These are phyloP conservation scores for Pseudocercospora vitis DNA, from an alignment of 2,329 filamentous ascomycete species.

Conservation along the genomic window DNA sequence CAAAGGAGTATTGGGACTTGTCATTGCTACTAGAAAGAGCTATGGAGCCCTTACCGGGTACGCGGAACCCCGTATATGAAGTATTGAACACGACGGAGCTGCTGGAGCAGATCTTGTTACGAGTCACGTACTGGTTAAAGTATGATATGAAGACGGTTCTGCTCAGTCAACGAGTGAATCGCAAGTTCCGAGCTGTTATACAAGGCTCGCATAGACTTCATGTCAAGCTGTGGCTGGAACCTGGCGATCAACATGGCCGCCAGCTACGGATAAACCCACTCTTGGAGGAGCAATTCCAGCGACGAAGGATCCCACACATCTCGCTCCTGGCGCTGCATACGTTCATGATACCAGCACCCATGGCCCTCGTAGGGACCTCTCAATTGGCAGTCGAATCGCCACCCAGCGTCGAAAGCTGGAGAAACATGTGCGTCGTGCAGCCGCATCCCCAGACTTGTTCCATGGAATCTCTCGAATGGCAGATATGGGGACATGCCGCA, in stretches of 20 bases:
- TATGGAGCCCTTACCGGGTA: background rate
- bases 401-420: conserved; percentile 1
- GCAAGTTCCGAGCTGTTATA: background rate
- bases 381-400: background rate
- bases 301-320: background rate
- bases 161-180: background rate
- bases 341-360: background rate
- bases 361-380: background rate
- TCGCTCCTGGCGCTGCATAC: background rate
- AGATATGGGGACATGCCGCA: background rate
- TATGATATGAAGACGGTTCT: background rate
- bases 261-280: background rate
- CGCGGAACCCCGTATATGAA: background rate
- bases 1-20: background rate
- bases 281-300: background rate
- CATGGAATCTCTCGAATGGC: background rate
- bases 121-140: background rate
- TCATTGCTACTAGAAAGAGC: background rate
- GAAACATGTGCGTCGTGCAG: background rate
- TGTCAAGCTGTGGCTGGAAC: background rate
- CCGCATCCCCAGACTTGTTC: background rate
- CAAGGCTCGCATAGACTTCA: background rate
- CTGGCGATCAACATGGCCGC: background rate
- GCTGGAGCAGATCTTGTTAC: conserved; percentile 9
- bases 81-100: conserved; percentile 8